phyloP scores from a whole-genome alignment of 805 yeast species.

The Candida andamanensis region DNA sequence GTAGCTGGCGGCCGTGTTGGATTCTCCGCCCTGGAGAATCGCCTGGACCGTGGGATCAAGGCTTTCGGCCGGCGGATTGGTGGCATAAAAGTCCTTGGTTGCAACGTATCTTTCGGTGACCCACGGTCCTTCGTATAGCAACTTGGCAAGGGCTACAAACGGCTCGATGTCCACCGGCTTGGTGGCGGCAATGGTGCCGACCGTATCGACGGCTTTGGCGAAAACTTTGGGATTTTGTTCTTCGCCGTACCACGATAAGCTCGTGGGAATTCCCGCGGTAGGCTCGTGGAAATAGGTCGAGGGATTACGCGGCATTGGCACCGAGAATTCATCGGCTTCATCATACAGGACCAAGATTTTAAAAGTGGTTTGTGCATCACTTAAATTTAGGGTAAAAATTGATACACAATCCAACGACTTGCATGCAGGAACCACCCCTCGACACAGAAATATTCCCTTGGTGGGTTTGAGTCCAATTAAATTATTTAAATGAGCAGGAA shows the following conservation, averaged over 20 bases:
- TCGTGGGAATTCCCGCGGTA: slow-evolving; percentile 70
- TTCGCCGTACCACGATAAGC: slow-evolving; percentile 78
- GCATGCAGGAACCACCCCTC: slow-evolving; percentile 97
- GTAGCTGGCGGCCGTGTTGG: slow-evolving; percentile 74
- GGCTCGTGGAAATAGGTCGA: slow-evolving; percentile 54
- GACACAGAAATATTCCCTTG: slow-evolving; percentile 76
- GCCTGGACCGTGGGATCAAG: slow-evolving; percentile 79
- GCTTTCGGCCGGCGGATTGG: slow-evolving; percentile 63
- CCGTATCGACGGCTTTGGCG: slow-evolving; percentile 55
- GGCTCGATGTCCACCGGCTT: slow-evolving; percentile 71
- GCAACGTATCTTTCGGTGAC: slow-evolving; percentile 93
- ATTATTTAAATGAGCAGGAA: slow-evolving; percentile 93
- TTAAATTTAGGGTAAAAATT: slow-evolving; percentile 67
- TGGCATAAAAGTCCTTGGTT: slow-evolving; percentile 61
- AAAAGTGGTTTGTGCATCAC: slow-evolving; percentile 80
- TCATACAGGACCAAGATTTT: slow-evolving; percentile 70
- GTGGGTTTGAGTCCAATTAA: slow-evolving; percentile 91
- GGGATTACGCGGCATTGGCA: slow-evolving; percentile 68
- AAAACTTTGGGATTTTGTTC: slow-evolving; percentile 68
- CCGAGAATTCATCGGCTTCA: slow-evolving; percentile 70
- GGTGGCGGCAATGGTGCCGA: too few species aligned
- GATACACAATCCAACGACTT: slow-evolving; percentile 91
- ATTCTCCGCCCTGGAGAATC: slow-evolving; percentile 75
- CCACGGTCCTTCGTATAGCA: slow-evolving; percentile 98
- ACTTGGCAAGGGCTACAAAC: slow-evolving; percentile 73